A percentile compares a stretch with the other conserved stretches of the same genome.
phyloP scores from a whole-genome alignment of 1,284 basidiomycete species.

The Microbotryomycetes sp. region DNA sequence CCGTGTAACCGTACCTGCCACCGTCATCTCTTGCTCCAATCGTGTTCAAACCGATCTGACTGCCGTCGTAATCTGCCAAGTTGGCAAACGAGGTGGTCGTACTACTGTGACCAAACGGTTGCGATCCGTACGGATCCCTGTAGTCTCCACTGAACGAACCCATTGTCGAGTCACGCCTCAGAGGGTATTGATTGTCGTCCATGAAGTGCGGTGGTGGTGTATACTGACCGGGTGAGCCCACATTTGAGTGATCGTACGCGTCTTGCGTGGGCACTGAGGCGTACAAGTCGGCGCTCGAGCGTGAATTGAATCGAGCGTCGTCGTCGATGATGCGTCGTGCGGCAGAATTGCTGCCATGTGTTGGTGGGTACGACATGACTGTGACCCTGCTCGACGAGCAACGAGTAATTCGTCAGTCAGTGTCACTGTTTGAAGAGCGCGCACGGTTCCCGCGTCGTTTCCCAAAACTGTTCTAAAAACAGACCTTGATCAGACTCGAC shows the following conservation, averaged over 20 bases:
- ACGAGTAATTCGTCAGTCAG: no score
- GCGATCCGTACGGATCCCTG: not conserved
- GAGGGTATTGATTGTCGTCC: not conserved
- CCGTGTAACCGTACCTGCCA: not conserved
- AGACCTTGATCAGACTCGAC: no score
- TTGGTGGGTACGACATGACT: constrained; percentile 1
- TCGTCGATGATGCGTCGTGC: not conserved
- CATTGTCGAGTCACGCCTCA: not conserved
- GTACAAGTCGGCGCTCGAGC: constrained; percentile 30
- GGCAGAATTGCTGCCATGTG: not conserved
- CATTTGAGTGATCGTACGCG: not conserved
- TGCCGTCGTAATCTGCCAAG: not conserved
- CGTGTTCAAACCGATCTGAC: not conserved
- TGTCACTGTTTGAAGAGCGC: no score
- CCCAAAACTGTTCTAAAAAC: no score
- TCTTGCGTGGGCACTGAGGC: constrained; percentile 20
- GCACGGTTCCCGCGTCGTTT: no score
- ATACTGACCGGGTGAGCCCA: not conserved
- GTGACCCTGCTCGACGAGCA: not conserved
- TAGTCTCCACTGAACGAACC: not conserved
- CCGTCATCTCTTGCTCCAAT: not conserved
- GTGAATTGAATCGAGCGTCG: not conserved
- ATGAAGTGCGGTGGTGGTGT: not conserved
- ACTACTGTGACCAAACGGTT: not conserved
- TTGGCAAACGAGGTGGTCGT: not conserved